Percentiles rank a stretch among this genome's conserved stretches.
phyloP scores from a whole-genome alignment of 106 monocot genomes.

The Alisma plantagoaquatica region DNA sequence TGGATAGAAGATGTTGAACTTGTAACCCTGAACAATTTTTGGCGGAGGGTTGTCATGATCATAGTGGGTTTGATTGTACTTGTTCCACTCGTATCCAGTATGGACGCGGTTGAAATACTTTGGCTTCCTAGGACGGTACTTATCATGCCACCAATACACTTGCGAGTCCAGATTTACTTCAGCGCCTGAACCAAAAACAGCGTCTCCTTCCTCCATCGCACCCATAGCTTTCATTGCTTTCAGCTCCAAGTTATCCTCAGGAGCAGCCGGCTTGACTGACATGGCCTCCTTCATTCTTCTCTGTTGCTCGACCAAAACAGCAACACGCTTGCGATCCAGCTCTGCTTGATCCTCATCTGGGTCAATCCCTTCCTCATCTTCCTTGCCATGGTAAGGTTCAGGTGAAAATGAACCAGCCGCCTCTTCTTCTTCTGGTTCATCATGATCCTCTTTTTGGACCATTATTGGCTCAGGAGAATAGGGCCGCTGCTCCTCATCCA shows the following conservation, averaged over 20 bases:
- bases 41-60: slow-evolving; percentile 97
- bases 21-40: slow-evolving; percentile 94
- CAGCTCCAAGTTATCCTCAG: slow-evolving; percentile 71
- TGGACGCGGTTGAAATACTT: slow-evolving; percentile 97
- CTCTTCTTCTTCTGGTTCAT: slow-evolving; percentile 46
- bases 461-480: slow-evolving; percentile 41
- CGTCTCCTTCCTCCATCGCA: slow-evolving; percentile 94
- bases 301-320: slow-evolving; percentile 52
- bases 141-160: slow-evolving; percentile 99
- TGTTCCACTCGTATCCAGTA: slow-evolving; percentile 98
- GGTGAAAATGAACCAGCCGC: slow-evolving; percentile 89
- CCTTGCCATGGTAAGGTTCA: slow-evolving; percentile 64
- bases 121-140: slow-evolving; percentile 90
- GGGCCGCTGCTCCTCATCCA: slow-evolving; percentile 33
- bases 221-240: slow-evolving; percentile 98
- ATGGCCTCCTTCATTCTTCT: slow-evolving; percentile 63
- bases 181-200: slow-evolving; percentile 82
- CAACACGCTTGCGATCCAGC: slow-evolving; percentile 69
- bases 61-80: slow-evolving; percentile 97
- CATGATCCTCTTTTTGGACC: slow-evolving; percentile 21
- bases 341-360: slow-evolving; percentile 83
- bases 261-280: slow-evolving; percentile 28
- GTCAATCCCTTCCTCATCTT: slow-evolving; percentile 90
- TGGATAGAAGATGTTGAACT: slow-evolving; percentile 96
- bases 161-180: slow-evolving; percentile 93